Percentiles rank a stretch among this genome's conserved stretches.
These are phyloP conservation scores for Thermochaetoides thermophila DNA, from an alignment of 495 filamentous ascomycete species.

Conservation along the genomic window DNA sequence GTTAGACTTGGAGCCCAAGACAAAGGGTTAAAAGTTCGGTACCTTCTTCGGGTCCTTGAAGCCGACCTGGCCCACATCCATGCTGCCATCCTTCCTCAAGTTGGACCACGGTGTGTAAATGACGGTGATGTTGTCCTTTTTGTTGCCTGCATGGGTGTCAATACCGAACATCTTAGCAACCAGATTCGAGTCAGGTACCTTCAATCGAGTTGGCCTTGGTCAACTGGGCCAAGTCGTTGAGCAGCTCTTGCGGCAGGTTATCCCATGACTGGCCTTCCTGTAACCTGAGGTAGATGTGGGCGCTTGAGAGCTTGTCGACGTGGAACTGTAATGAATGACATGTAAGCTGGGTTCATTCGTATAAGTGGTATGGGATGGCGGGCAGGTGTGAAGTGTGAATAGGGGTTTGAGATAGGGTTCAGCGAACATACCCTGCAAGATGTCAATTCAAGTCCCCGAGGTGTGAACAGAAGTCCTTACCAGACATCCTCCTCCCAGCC, in stretches of 20 bases:
- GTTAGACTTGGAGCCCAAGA: too few relatives aligned
- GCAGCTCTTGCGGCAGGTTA: conserved; percentile 52
- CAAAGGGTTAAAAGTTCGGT: too few relatives aligned
- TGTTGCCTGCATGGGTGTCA: conserved; percentile 53
- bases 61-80: conserved; percentile 88
- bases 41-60: conserved; percentile 84
- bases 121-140: conserved; percentile 92
- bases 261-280: conserved; percentile 77
- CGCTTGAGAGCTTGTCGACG: conserved; percentile 91
- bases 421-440: conserved; percentile 4
- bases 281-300: conserved; percentile 86
- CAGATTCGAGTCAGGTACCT: conserved; percentile 42
- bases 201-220: conserved; percentile 99
- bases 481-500: conserved; percentile 93
- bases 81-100: conserved; percentile 86
- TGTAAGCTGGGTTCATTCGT: too few relatives aligned
- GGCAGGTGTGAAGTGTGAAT: background rate
- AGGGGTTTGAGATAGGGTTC: background rate
- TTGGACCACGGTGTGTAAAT: conserved; percentile 99
- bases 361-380: background rate
- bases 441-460: background rate
- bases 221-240: conserved; percentile 82
- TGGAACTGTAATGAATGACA: conserved; percentile 54
- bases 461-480: conserved; percentile 31
- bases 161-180: too few relatives aligned